Base-by-base conservation (phyloP, 2,329 filamentous ascomycete genomes). In the Sporothrix protearum region DNA sequence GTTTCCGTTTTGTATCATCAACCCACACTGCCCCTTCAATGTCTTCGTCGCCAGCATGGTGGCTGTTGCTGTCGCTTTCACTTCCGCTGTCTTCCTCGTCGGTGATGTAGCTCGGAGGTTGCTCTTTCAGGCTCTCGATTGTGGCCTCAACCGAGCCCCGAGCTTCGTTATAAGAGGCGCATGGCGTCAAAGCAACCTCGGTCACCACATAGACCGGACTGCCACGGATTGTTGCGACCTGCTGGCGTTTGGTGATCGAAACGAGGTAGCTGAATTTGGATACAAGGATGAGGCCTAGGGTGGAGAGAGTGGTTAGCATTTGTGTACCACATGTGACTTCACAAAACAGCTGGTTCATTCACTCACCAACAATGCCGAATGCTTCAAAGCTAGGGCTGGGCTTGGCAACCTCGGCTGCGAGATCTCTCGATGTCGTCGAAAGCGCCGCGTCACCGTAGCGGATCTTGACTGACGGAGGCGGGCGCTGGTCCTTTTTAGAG, bases 101-200 rank as follows among this genome's bases (percentile, higher is more conserved):
- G 71, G 71, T 78, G 22, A 81, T 70, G 75, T 77, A 73, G 69
- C 78, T 79, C 72, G 83, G 76, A 69, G 80, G 63, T 1, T 75
- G 70, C 16, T 79, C 78, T 49, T 80, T 80, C 22, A 87, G 76
- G 25, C 83, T 80, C 8, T 75, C 75, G 0, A 83, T 80, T 0
- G 92, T 92, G 71, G 87, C 86, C 2, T 82, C 80, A 72, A 98
- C 91, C 9, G 93, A 91, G 36, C 87, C 86, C 73, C 88, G 85
- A 4, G 95, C 94, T 57, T 96, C 93, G 53, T 81, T 79, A 76
- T 91, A 90, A 6, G 92, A 95, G 1, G 90, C 88, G 69, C 96
- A 89, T 0, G 96, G 96, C 6, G 97, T 97, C n/a, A 98, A 83
- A 7, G 93, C 91, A 42, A 98, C 92, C 76, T 96, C 93, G 57